These are phyloP conservation scores for Takakia lepidozioides DNA, from an alignment of 225 moss, liverwort and hornwort genomes.

Conservation along the genomic window DNA sequence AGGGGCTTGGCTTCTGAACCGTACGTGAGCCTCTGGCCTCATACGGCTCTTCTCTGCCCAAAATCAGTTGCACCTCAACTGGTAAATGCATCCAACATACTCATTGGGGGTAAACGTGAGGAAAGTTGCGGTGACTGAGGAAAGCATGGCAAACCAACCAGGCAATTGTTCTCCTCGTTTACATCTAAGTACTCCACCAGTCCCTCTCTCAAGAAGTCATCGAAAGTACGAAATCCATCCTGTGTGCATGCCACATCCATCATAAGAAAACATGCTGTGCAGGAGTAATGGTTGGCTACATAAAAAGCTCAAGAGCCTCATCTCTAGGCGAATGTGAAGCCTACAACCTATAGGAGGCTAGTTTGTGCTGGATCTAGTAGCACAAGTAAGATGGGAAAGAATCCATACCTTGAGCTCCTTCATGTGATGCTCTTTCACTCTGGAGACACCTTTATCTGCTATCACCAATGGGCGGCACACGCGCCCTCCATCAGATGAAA, in stretches of 20 bases:
- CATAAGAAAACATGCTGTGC: too few relatives aligned
- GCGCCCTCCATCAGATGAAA: constrained; percentile 92
- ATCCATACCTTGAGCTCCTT: constrained; percentile 82
- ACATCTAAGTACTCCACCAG: constrained; percentile 97
- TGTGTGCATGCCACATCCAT: constrained; percentile 22
- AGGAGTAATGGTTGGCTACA: too few relatives aligned
- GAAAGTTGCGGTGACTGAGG: background rate
- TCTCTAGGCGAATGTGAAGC: too few relatives aligned
- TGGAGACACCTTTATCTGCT: constrained; percentile 71
- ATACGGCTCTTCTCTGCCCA: too few relatives aligned
- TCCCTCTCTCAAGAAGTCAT: constrained; percentile 92
- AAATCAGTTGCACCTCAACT: too few relatives aligned
- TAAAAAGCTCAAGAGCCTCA: too few relatives aligned
- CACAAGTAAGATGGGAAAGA: too few relatives aligned
- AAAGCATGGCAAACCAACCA: constrained; percentile 37
- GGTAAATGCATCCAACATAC: too few relatives aligned
- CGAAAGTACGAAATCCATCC: constrained; percentile 99
- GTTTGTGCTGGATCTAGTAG: too few relatives aligned
- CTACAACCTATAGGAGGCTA: too few relatives aligned
- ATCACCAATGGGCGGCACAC: constrained; percentile 88
- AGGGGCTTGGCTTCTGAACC: too few relatives aligned
- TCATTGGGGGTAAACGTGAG: background rate
- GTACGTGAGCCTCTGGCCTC: too few relatives aligned
- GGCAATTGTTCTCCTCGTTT: constrained; percentile 95
- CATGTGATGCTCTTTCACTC: constrained; percentile 98